These are phyloP conservation scores for Salvia miltiorrhiza DNA, from an alignment of 257 asterid genomes.

Conservation along the genomic window DNA sequence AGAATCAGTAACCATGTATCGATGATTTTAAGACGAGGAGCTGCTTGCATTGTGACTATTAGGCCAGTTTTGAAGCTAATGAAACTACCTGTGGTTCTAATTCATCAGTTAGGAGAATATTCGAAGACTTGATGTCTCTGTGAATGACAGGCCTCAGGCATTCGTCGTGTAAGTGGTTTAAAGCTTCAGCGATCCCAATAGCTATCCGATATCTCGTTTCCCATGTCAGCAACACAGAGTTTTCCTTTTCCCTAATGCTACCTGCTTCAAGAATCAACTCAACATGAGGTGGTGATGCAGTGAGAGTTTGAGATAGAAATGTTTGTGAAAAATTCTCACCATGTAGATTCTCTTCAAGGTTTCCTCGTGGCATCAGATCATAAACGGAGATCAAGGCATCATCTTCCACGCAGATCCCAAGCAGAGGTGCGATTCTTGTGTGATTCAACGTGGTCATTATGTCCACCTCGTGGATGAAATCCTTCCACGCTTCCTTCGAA, in stretches of 20 bases:
- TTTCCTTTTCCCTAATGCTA: conserved; percentile 33
- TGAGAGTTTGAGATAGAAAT: not conserved
- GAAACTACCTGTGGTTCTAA: conserved; percentile 69
- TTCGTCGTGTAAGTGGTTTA: conserved; percentile 69
- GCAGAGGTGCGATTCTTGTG: conserved; percentile 51
- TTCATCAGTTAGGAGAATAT: conserved; percentile 66
- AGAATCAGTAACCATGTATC: not conserved
- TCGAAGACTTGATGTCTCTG: conserved; percentile 86
- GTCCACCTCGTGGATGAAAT: conserved; percentile 66
- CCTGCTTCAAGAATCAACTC: conserved; percentile 38
- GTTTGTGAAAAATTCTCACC: conserved; percentile 38
- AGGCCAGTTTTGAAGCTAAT: not conserved
- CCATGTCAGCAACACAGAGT: conserved; percentile 60
- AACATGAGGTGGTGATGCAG: conserved; percentile 15
- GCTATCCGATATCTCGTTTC: conserved; percentile 72
- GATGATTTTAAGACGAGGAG: not conserved
- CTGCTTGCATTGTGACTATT: not conserved
- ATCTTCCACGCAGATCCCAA: conserved; percentile 70
- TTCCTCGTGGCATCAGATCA: conserved; percentile 62
- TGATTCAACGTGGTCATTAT: conserved; percentile 80
- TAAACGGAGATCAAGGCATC: conserved; percentile 64
- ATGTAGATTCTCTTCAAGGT: conserved; percentile 72
- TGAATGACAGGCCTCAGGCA: conserved; percentile 69
- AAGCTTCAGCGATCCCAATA: conserved; percentile 74
- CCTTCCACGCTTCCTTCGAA: conserved; percentile 59